Evolutionary conservation across 192 early-diverging fungal genomes (phyloP).

Genomic region (Martensiomyces pterosporus): DNA sequence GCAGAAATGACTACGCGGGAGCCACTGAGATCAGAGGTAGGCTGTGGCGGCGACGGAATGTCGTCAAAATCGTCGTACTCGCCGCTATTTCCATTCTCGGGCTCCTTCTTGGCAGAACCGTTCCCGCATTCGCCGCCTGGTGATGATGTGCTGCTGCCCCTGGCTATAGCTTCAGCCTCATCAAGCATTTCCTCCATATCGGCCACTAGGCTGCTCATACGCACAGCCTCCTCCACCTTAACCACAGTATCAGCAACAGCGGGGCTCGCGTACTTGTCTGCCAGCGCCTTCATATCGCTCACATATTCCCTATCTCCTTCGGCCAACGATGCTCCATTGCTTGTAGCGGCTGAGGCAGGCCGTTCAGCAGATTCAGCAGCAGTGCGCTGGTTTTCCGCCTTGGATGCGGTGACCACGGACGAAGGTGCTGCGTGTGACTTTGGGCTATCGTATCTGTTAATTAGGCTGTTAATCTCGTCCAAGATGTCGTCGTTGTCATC

Average conservation of each 20-base stretch:
- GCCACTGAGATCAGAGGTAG: slow-evolving; percentile 21
- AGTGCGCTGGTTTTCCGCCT: too few species aligned
- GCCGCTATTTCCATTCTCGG: too few species aligned
- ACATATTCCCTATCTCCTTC: not conserved
- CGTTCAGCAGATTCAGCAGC: too few species aligned
- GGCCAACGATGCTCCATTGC: too few species aligned
- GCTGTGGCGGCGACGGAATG: slow-evolving; percentile 36
- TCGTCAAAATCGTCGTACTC: slow-evolving; percentile 40
- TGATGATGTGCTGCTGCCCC: too few species aligned
- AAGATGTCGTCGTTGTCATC: slow-evolving; percentile 45
- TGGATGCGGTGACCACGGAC: too few species aligned
- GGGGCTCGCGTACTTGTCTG: slow-evolving; percentile 38
- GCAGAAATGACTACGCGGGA: slow-evolving; percentile 17
- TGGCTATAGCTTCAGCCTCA: slow-evolving; percentile 28
- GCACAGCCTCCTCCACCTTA: not conserved
- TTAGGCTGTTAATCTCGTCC: slow-evolving; percentile 39
- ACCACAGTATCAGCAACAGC: not conserved
- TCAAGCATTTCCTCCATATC: slow-evolving; percentile 49
- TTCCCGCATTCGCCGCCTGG: too few species aligned
- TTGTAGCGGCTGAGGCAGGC: too few species aligned
- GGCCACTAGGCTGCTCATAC: slow-evolving; percentile 26
- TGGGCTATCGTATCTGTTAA: slow-evolving; percentile 37
- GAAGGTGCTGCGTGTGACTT: not conserved
- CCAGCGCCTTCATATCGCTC: slow-evolving; percentile 29
- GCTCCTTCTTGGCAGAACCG: too few species aligned